Conservation (phyloP, 1,284 basidiomycete genomes). For the Violaceomyces palustris region DNA sequence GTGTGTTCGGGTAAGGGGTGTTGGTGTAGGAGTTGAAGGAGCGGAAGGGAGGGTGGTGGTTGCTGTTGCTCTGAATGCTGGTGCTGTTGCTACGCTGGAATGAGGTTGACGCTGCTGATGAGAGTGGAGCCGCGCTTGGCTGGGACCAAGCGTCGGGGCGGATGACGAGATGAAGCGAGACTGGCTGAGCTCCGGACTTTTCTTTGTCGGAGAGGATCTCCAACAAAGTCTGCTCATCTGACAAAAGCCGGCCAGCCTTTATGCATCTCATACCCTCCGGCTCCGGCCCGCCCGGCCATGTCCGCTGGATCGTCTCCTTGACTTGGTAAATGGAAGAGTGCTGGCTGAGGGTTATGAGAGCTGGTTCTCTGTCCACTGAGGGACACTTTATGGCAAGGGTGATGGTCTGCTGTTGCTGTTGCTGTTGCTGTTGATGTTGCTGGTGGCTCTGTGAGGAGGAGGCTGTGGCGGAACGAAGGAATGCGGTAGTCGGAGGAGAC, state of each 20-base stretch:
- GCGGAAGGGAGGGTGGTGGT: too few species aligned
- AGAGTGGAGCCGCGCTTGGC: neutral
- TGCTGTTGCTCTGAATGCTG: too few species aligned
- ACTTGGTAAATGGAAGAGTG: constrained; percentile 13
- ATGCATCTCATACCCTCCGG: constrained; percentile 43
- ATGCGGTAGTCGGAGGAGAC: too few species aligned
- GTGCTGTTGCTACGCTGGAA: too few species aligned
- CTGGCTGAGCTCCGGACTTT: constrained; percentile 7
- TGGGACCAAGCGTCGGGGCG: constrained; percentile 43
- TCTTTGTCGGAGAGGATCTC: neutral
- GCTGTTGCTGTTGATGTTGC: too few species aligned
- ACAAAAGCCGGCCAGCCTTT: constrained; percentile 29
- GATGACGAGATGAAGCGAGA: constrained; percentile 44
- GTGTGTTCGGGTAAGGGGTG: constrained; percentile 1
- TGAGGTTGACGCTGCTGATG: too few species aligned
- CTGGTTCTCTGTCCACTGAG: constrained; percentile 23
- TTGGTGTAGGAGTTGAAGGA: constrained; percentile 5
- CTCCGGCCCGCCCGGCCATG: constrained; percentile 30
- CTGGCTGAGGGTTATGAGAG: constrained; percentile 6
- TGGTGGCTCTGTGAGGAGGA: too few species aligned
- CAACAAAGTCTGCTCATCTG: constrained; percentile 9
- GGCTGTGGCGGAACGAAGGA: too few species aligned
- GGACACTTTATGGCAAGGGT: constrained; percentile 27
- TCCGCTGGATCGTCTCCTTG: constrained; percentile 25
- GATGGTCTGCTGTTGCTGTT: too few species aligned